Conservation (phyloP, 31 red algal genomes). For the Endocladia muricata region DNA sequence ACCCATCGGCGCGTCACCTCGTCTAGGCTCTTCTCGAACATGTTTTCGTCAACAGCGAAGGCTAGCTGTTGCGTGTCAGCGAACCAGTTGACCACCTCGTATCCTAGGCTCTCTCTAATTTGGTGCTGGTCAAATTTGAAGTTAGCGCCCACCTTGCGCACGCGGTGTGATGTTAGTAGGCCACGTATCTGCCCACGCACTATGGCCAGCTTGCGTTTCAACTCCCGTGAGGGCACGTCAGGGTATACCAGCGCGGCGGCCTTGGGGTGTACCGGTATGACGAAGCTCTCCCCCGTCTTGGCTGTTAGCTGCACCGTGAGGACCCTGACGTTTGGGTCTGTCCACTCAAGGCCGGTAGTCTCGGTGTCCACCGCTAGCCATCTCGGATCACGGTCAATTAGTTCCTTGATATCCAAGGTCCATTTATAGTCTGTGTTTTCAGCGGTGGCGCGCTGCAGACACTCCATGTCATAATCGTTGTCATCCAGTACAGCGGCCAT, state of each 20-base stretch:
- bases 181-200: background rate
- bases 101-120: background rate
- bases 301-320: background rate
- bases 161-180: background rate
- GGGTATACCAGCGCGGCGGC: too few relatives aligned
- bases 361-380: slow-evolving; percentile 1
- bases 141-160: background rate
- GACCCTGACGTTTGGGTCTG: background rate
- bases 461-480: slow-evolving; percentile 7
- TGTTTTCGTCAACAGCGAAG: slow-evolving; percentile 4
- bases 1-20: background rate
- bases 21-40: background rate
- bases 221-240: background rate
- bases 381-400: background rate
- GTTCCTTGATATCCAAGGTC: background rate
- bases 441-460: too few relatives aligned
- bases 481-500: background rate
- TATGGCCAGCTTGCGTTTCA: background rate
- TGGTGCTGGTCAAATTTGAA: slow-evolving; percentile 7
- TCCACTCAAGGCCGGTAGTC: background rate
- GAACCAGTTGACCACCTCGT: background rate
- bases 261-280: background rate
- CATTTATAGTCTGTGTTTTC: slow-evolving; percentile 20
- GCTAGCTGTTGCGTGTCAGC: slow-evolving; percentile 4
- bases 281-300: background rate